Percentiles rank a stretch among this genome's conserved stretches.
phyloP scores from a whole-genome alignment of 768 basidiomycete species.

The Hypsizygus marmoreus region DNA sequence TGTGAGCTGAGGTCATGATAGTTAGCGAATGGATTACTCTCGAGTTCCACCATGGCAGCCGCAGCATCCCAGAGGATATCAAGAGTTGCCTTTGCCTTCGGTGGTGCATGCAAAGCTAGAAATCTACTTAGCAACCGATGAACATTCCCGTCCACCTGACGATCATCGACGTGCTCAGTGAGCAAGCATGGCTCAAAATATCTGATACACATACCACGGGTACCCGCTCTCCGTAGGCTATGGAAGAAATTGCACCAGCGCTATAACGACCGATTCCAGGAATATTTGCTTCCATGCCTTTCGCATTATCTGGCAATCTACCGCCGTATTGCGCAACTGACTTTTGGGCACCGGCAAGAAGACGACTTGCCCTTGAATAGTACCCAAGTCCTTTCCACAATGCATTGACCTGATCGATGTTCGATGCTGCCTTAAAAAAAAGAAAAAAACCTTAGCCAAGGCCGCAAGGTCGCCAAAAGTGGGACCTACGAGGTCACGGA shows the following conservation, averaged over 20 bases:
- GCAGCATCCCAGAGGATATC: conserved; percentile 86
- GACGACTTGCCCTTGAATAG: conserved; percentile 81
- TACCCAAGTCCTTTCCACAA: conserved; percentile 94
- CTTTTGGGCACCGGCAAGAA: conserved; percentile 83
- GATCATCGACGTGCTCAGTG: conserved; percentile 5
- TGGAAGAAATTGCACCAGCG: conserved; percentile 82
- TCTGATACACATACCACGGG: conserved; percentile 68
- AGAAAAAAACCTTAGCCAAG: conserved; percentile 14
- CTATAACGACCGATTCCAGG: conserved; percentile 91
- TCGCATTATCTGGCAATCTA: conserved; percentile 75
- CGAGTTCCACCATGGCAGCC: conserved; percentile 56
- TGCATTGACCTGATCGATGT: conserved; percentile 83
- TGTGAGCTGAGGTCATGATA: background rate
- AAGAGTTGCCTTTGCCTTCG: conserved; percentile 76
- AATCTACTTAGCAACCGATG: conserved; percentile 83
- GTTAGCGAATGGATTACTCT: conserved; percentile 15
- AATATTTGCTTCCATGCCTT: conserved; percentile 78
- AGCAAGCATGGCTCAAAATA: no score
- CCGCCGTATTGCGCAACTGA: conserved; percentile 68
- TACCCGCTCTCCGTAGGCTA: conserved; percentile 81
- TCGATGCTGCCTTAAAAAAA: conserved; percentile 55
- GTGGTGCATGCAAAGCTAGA: conserved; percentile 78
- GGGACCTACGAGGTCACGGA: conserved; percentile 72
- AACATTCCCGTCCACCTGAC: conserved; percentile 88
- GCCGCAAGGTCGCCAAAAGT: conserved; percentile 7